Evolutionary conservation across 495 filamentous ascomycete genomes (phyloP), one percentile per base, ranked within the genome.

Genomic region (Daldinia loculata): DNA sequence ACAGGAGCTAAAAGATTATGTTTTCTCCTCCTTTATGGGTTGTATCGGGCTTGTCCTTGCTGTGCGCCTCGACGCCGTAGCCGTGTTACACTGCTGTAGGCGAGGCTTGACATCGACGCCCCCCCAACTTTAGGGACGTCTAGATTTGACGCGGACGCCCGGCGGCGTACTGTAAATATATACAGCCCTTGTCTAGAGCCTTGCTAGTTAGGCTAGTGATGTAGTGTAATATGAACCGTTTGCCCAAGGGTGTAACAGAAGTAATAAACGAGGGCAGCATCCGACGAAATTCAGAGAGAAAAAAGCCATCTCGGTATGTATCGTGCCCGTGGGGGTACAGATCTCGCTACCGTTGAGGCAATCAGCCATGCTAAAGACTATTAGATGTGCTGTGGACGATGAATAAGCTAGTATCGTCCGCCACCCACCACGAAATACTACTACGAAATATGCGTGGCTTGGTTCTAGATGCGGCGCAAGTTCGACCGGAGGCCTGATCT

Each of bases 71-170:
- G 6, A 57, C 27, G 19, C 14, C 39, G 58, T 50, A 39, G 27
- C 12, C 19, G 26, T 36, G 66, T 69, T 63, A 63, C 66, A 69
- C 60, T 32, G 19, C 53, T 52, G 34, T 38, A 53, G 29, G 26
- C 24, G 22, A 32, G 19, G 52, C 27, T 62, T 56, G 32, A 24
- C 36, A 29, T 22, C 22, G 41, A 22, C 24, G 17, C 4, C 24
- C 41, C 48, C 58, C 52, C 14, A 48, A 24, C 9, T 38, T 24
- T 34, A n/a, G 56, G 56, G 48, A 24, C 19, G 11, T 9, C 56
- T 45, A 55, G 45, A 67, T 61, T 67, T 56, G 34, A 19, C 12
- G 34, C 14, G 7, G 9, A 38, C 53, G 19, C 17, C 24, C 3
- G 9, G 41, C 7, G 7, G 43, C 1, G 43, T 48, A 22, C 17